phyloP scores from a whole-genome alignment of 208 protist species.

The Leishmania mexicana region DNA sequence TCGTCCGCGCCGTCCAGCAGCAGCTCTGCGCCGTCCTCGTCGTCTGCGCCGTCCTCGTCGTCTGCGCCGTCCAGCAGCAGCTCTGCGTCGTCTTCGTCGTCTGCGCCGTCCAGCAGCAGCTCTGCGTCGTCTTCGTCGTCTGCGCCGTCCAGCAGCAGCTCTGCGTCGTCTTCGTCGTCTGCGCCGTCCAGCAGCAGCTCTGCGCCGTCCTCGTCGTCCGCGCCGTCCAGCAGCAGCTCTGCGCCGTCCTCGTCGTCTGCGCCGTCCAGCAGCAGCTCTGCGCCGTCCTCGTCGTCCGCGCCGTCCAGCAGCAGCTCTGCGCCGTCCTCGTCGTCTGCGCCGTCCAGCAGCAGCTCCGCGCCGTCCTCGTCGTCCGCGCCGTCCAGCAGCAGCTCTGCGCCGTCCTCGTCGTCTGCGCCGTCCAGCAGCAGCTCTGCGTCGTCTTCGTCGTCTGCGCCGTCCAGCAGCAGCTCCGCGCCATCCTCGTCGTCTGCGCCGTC shows the following conservation, averaged over 20 bases:
- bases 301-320: too few species aligned
- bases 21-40: neutral
- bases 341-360: neutral
- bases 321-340: neutral
- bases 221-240: neutral
- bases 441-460: neutral
- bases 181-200: neutral
- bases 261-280: too few species aligned
- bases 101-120: neutral
- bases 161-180: neutral
- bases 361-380: too few species aligned
- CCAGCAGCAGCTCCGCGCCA: too few species aligned
- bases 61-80: conserved; percentile 1
- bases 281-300: neutral
- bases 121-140: neutral
- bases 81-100: neutral
- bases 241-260: too few species aligned
- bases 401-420: neutral
- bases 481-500: neutral
- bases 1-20: conserved; percentile 1
- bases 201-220: neutral
- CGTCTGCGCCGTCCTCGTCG: neutral
- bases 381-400: neutral
- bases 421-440: neutral
- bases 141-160: neutral